phyloP scores from a whole-genome alignment of 208 protist species.

The Jaenimonas drosophilae region DNA sequence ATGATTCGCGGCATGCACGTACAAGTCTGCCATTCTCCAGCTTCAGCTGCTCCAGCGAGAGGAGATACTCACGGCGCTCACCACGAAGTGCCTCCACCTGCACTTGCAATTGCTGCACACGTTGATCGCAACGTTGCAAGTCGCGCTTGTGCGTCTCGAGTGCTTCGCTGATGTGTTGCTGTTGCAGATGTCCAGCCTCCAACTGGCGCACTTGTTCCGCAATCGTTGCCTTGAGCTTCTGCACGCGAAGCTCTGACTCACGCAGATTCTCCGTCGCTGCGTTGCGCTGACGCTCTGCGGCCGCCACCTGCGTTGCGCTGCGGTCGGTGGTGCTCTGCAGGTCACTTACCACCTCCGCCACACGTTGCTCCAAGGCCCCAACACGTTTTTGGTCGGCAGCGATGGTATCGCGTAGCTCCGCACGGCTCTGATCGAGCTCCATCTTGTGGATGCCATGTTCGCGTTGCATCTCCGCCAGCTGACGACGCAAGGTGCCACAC shows the following conservation, averaged over 20 bases:
- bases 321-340: constrained; percentile 7
- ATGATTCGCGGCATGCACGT: neutral
- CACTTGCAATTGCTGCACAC: neutral
- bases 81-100: neutral
- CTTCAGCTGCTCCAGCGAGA: constrained; percentile 1
- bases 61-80: neutral
- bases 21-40: constrained; percentile 1
- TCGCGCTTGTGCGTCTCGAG: constrained; percentile 1
- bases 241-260: neutral
- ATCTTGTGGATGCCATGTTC: constrained; percentile 1
- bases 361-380: constrained; percentile 6
- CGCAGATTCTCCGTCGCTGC: neutral
- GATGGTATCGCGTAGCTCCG: constrained; percentile 3
- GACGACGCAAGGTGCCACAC: constrained; percentile 8
- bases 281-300: constrained; percentile 1
- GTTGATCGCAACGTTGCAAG: neutral
- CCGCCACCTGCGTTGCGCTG: neutral
- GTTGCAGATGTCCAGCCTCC: neutral
- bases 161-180: neutral
- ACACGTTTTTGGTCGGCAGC: constrained; percentile 5
- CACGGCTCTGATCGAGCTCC: constrained; percentile 2
- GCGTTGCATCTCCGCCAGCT: constrained; percentile 17
- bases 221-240: neutral
- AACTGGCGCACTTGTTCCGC: neutral
- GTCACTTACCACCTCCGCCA: constrained; percentile 7